Evolutionary conservation across 495 filamentous ascomycete species (phyloP).

Genomic region (Xylaria telfairii): DNA sequence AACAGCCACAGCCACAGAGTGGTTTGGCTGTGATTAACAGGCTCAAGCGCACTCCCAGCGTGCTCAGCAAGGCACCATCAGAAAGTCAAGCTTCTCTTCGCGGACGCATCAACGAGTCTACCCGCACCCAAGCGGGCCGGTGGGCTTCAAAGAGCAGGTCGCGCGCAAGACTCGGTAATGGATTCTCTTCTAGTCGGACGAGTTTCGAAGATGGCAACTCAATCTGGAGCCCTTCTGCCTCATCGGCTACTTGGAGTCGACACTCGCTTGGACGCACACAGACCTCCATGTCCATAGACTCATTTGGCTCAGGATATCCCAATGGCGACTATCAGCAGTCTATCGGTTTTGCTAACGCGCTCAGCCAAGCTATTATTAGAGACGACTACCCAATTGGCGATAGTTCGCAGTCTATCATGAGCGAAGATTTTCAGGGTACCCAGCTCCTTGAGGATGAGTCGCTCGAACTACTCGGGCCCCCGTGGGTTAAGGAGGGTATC

Average conservation of each 20-base stretch:
- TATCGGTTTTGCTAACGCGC: slow-evolving; percentile 95
- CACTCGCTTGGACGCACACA: slow-evolving; percentile 88
- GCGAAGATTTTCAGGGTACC: slow-evolving; percentile 59
- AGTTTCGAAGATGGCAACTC: slow-evolving; percentile 91
- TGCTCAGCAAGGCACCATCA: slow-evolving; percentile 84
- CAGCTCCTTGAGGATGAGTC: slow-evolving; percentile 90
- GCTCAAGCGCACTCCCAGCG: slow-evolving; percentile 85
- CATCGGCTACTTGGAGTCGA: slow-evolving; percentile 85
- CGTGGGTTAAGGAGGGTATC: slow-evolving; percentile 97
- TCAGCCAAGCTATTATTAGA: slow-evolving; percentile 95
- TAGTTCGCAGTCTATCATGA: slow-evolving; percentile 57
- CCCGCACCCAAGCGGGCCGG: slow-evolving; percentile 64
- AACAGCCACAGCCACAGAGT: slow-evolving; percentile 50
- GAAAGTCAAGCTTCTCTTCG: slow-evolving; percentile 74
- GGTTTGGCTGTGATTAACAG: slow-evolving; percentile 65
- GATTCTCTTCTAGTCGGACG: slow-evolving; percentile 88
- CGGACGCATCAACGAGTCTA: slow-evolving; percentile 70
- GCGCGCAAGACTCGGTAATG: slow-evolving; percentile 77
- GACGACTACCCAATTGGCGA: slow-evolving; percentile 74
- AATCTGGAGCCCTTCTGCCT: slow-evolving; percentile 88
- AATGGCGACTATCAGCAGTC: slow-evolving; percentile 91
- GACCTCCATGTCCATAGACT: slow-evolving; percentile 89
- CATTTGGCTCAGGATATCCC: slow-evolving; percentile 77
- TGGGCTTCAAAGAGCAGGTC: slow-evolving; percentile 89
- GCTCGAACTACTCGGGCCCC: slow-evolving; percentile 85